Conservation (phyloP, 208 protist genomes). For the Wallacemonas sp. region DNA sequence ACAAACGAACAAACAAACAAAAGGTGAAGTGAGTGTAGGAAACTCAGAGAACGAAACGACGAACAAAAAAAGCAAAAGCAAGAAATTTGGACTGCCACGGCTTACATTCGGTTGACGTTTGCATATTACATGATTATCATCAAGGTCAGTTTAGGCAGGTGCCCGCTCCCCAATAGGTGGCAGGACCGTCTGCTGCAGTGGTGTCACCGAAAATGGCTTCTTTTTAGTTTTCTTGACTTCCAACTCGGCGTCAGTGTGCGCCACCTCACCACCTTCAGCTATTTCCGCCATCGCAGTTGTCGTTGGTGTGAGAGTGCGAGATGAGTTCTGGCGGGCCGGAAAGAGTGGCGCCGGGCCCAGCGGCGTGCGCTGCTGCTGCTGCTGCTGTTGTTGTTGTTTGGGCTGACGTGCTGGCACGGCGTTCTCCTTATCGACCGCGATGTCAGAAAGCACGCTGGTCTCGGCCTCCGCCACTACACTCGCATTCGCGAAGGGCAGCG, state of each 20-base stretch:
- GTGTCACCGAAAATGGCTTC: neutral
- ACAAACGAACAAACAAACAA: neutral
- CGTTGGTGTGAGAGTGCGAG: too few species aligned
- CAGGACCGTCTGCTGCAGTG: conserved; percentile 12
- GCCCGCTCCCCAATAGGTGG: conserved; percentile 17
- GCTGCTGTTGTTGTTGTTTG: neutral
- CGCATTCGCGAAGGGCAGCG: too few species aligned
- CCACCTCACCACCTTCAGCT: too few species aligned
- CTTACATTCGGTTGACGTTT: too few species aligned
- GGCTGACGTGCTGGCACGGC: neutral
- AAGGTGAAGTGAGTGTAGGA: neutral
- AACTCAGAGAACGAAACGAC: neutral
- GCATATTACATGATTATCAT: too few species aligned
- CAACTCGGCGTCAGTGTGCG: too few species aligned
- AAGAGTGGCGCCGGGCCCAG: neutral
- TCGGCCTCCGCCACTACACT: too few species aligned
- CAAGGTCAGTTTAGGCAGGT: too few species aligned
- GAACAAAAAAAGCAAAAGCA: conserved; percentile 1
- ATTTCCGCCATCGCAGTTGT: too few species aligned
- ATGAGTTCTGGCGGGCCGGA: neutral
- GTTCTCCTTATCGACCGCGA: conserved; percentile 10
- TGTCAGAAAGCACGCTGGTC: too few species aligned
- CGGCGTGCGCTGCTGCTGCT: conserved; percentile 8
- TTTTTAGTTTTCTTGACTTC: too few species aligned
- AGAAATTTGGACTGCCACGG: neutral